Conservation (phyloP, 2,329 filamentous ascomycete species). For the Claviceps quebecensis region DNA sequence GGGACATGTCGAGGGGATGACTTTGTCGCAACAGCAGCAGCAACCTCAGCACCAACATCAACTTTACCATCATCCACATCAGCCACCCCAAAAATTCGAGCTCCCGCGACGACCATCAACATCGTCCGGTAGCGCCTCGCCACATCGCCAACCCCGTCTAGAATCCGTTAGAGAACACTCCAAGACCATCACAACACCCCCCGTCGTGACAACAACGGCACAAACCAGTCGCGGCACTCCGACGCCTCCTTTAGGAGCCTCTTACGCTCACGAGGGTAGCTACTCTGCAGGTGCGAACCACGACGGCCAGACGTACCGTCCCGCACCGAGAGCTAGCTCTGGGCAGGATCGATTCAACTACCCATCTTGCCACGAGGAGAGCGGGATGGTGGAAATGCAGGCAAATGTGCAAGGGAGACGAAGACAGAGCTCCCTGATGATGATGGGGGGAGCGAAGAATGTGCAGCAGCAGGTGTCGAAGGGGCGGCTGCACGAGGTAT, state of each 20-base stretch:
- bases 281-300: constrained; percentile 17
- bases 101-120: constrained; percentile 33
- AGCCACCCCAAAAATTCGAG: constrained; percentile 14
- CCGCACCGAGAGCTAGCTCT: constrained; percentile 13
- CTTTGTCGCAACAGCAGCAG: not conserved
- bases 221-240: constrained; percentile 23
- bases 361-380: constrained; percentile 14
- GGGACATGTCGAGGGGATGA: constrained; percentile 15
- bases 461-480: constrained; percentile 36
- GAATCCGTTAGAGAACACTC: constrained; percentile 16
- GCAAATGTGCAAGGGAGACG: constrained; percentile 24
- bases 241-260: constrained; percentile 26
- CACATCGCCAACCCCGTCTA: constrained; percentile 32
- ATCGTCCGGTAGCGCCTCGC: constrained; percentile 32
- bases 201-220: constrained; percentile 21
- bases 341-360: constrained; percentile 25
- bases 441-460: constrained; percentile 26
- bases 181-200: constrained; percentile 34
- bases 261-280: constrained; percentile 32
- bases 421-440: constrained; percentile 49
- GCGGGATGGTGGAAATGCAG: constrained; percentile 13
- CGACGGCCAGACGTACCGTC: constrained; percentile 10
- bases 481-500: constrained; percentile 41
- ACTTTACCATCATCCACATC: not conserved
- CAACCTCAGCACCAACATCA: not conserved